These are phyloP conservation scores for Cyberlindnera amylophila DNA, from an alignment of 805 yeast genomes.

Conservation along the genomic window DNA sequence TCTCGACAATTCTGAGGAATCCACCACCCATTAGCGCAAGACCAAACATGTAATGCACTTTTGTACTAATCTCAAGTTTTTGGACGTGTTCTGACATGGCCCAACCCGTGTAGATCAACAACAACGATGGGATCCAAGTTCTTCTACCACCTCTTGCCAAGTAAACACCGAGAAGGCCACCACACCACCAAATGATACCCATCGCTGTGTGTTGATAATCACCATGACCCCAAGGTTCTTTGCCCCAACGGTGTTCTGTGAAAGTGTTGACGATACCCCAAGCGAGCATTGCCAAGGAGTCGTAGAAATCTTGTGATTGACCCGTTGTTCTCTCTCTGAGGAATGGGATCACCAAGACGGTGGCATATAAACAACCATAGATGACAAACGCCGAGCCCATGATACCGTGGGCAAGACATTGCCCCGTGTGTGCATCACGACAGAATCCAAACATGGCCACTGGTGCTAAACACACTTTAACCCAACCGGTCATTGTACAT, in stretches of 20 bases:
- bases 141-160: slow-evolving; percentile 66
- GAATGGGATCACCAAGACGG: slow-evolving; percentile 75
- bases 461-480: slow-evolving; percentile 75
- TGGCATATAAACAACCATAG: slow-evolving; percentile 69
- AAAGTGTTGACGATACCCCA: slow-evolving; percentile 96
- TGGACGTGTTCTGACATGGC: slow-evolving; percentile 92
- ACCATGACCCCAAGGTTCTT: slow-evolving; percentile 84
- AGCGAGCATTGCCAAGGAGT: slow-evolving; percentile 69
- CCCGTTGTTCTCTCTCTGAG: slow-evolving; percentile 47
- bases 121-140: slow-evolving; percentile 73
- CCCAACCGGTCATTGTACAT: slow-evolving; percentile 63
- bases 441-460: slow-evolving; percentile 87
- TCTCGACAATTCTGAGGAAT: slow-evolving; percentile 68
- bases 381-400: slow-evolving; percentile 88
- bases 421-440: slow-evolving; percentile 79
- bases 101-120: slow-evolving; percentile 87
- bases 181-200: slow-evolving; percentile 97
- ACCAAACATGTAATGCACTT: slow-evolving; percentile 87
- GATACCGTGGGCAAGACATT: slow-evolving; percentile 94
- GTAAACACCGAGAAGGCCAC: slow-evolving; percentile 82
- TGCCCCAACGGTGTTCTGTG: slow-evolving; percentile 95
- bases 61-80: slow-evolving; percentile 69
- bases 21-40: slow-evolving; percentile 78
- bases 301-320: slow-evolving; percentile 81
- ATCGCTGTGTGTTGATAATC: slow-evolving; percentile 94